These are phyloP conservation scores for Fonsecaea erecta DNA, from an alignment of 2,329 filamentous ascomycete species.

Conservation along the genomic window DNA sequence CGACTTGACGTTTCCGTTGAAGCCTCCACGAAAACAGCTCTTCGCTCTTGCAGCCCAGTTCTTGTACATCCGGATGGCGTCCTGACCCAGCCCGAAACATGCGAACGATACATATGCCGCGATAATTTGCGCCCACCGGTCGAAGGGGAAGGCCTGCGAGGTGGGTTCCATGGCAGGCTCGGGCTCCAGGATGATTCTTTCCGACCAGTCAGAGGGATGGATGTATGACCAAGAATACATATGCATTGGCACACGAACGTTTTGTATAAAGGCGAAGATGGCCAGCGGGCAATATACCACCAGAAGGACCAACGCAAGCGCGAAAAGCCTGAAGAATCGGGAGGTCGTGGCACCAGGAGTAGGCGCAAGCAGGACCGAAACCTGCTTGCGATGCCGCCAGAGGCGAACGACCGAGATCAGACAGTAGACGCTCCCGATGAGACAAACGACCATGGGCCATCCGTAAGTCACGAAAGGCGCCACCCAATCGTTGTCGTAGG, in stretches of 20 bases:
- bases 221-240: conserved; percentile 59
- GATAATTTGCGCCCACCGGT: conserved; percentile 63
- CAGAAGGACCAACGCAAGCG: conserved; percentile 59
- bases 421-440: conserved; percentile 61
- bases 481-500: conserved; percentile 62
- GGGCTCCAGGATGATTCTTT: conserved; percentile 54
- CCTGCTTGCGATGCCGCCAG: conserved; percentile 62
- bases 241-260: conserved; percentile 47
- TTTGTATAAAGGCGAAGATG: conserved; percentile 55
- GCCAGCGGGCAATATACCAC: conserved; percentile 60
- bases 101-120: conserved; percentile 62
- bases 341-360: conserved; percentile 54
- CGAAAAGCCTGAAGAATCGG: conserved; percentile 42
- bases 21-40: neutral
- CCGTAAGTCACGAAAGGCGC: conserved; percentile 59
- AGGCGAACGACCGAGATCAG: conserved; percentile 68
- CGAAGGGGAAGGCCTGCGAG: conserved; percentile 53
- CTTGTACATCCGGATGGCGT: conserved; percentile 62
- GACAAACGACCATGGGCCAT: conserved; percentile 61
- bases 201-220: conserved; percentile 58
- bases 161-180: conserved; percentile 51
- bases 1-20: neutral
- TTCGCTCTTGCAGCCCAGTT: conserved; percentile 45
- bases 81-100: conserved; percentile 68
- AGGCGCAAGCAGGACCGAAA: conserved; percentile 64